Evolutionary conservation across 31 red algal species (phyloP).

Genomic region (Odonthalia washingtoniensis): DNA sequence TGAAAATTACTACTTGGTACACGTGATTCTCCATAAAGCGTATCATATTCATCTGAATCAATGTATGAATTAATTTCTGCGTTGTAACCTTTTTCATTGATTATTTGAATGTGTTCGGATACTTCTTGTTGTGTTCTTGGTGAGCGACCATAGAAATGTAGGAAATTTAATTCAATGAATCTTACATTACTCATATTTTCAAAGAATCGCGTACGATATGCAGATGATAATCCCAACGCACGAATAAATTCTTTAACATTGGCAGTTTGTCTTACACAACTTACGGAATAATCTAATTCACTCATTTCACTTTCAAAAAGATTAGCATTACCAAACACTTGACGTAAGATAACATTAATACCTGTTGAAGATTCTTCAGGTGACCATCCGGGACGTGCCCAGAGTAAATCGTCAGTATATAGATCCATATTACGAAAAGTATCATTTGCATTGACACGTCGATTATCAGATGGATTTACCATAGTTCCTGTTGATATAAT

Average conservation of each 20-base stretch:
- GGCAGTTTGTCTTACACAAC: constrained; percentile 62
- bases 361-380: constrained; percentile 52
- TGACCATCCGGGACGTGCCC: constrained; percentile 73
- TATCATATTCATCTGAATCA: too few relatives aligned
- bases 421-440: constrained; percentile 85
- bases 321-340: constrained; percentile 84
- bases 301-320: constrained; percentile 81
- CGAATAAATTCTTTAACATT: constrained; percentile 78
- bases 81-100: too few relatives aligned
- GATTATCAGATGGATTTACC: constrained; percentile 57
- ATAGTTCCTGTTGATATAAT: constrained; percentile 35
- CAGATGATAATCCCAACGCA: constrained; percentile 62
- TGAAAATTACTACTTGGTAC: too few relatives aligned
- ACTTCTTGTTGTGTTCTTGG: too few relatives aligned
- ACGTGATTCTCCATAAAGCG: too few relatives aligned
- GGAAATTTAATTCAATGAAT: too few relatives aligned
- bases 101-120: too few relatives aligned
- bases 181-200: too few relatives aligned
- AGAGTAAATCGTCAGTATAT: constrained; percentile 69
- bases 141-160: too few relatives aligned
- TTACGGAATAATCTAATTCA: constrained; percentile 64
- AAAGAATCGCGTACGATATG: too few relatives aligned
- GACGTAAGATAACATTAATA: constrained; percentile 43
- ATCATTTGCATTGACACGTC: constrained; percentile 70
- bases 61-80: too few relatives aligned